phyloP scores from a whole-genome alignment of 163 green algal species.

The Coccomyxa subellipsoidea region DNA sequence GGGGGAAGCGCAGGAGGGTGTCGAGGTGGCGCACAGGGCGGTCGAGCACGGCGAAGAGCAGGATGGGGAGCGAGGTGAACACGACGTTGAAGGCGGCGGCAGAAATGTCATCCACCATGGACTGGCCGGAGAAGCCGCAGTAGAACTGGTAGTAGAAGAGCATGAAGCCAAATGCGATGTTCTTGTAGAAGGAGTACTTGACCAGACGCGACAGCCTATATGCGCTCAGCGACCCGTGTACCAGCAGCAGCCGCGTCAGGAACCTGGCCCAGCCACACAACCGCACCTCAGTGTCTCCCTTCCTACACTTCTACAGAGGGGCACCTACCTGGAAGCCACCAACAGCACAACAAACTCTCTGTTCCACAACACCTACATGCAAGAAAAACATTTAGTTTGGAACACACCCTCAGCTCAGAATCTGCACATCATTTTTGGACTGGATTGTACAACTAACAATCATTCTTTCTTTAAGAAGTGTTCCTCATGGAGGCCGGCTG shows the following conservation, averaged over 20 bases:
- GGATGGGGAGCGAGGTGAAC: slow-evolving; percentile 83
- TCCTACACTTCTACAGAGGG: too few relatives aligned
- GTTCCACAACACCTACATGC: too few relatives aligned
- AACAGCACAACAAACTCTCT: too few relatives aligned
- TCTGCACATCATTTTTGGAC: too few relatives aligned
- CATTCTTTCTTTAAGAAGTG: too few relatives aligned
- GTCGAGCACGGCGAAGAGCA: slow-evolving; percentile 79
- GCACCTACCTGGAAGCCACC: background rate
- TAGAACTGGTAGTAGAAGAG: slow-evolving; percentile 86
- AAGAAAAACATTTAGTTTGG: too few relatives aligned
- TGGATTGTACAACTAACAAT: too few relatives aligned
- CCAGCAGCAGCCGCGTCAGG: slow-evolving; percentile 70
- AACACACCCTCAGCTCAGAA: too few relatives aligned
- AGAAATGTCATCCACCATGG: slow-evolving; percentile 81
- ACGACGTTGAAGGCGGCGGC: slow-evolving; percentile 84
- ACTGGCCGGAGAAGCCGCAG: slow-evolving; percentile 60
- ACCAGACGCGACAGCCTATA: slow-evolving; percentile 76
- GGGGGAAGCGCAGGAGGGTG: slow-evolving; percentile 62
- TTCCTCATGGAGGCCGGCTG: too few relatives aligned
- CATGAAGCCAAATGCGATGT: slow-evolving; percentile 80
- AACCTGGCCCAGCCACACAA: slow-evolving; percentile 26
- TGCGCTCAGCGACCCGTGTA: slow-evolving; percentile 78
- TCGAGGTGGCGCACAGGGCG: slow-evolving; percentile 50
- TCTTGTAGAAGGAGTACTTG: slow-evolving; percentile 97
- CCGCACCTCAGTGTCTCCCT: background rate